A percentile compares a stretch with the other conserved stretches of the same genome.
Conservation (phyloP, 2,329 filamentous ascomycete species). For the Ophiostoma perfectum region DNA sequence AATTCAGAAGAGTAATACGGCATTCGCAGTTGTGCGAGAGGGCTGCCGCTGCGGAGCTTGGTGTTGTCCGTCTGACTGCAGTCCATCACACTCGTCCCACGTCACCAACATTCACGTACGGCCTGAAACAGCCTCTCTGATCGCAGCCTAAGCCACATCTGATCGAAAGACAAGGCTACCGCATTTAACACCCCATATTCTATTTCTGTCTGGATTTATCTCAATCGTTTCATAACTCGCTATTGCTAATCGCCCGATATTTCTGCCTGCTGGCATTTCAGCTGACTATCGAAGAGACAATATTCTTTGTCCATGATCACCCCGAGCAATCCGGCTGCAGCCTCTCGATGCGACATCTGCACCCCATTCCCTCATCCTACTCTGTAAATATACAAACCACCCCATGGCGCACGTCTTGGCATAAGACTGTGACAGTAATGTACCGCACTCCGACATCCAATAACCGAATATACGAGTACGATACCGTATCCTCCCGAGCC, state of each 20-base stretch:
- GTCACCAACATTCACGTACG: not conserved
- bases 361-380: not conserved
- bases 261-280: too few relatives aligned
- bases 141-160: too few relatives aligned
- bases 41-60: not conserved
- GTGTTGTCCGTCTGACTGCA: not conserved
- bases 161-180: not conserved
- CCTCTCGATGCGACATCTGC: not conserved
- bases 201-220: too few relatives aligned
- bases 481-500: too few relatives aligned
- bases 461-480: not conserved
- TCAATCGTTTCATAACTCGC: too few relatives aligned
- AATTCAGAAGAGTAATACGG: not conserved
- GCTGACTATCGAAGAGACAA: too few relatives aligned
- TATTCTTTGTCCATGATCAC: too few relatives aligned
- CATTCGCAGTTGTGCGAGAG: not conserved
- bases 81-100: not conserved
- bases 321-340: conserved; percentile 3
- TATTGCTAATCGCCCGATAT: too few relatives aligned
- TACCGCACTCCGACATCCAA: not conserved
- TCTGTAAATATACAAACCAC: too few relatives aligned
- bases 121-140: too few relatives aligned
- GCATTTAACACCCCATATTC: too few relatives aligned
- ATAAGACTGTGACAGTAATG: not conserved
- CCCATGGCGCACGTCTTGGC: not conserved